Evolutionary conservation across 208 protist species (phyloP), one percentile per base, ranked within the genome.

Genomic region (Trypanosoma avium): DNA sequence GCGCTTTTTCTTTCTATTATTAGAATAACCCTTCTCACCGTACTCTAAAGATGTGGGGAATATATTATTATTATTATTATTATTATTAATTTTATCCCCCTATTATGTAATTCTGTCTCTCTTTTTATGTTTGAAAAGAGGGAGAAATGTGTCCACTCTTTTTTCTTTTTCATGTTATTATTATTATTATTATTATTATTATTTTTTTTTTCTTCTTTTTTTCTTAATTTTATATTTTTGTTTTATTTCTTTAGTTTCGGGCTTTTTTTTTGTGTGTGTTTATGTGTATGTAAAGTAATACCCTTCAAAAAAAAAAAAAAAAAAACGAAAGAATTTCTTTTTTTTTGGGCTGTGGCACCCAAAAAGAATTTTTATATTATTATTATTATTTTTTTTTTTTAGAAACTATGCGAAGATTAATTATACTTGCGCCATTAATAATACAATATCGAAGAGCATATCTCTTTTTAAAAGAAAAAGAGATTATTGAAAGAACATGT

Each of bases 401-500:
- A 33, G 13, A 59, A 15, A 7, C 19, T 2, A 61, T 61, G 59
- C 43, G 47, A 17, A 53, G 59, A 9, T 17, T 64, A 9, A 17
- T 46, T 6, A 22, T 32, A 26, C 35, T 33, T 13, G 0, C 40
- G 32, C 2, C 9, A 1, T 0, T 15, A 27, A 29, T n/a, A n/a
- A 21, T 43, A 13, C 24, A 52, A 27, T 36, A 61, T 24, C 38
- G 55, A 61, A 52, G 55, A 30, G 45, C 27, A 36, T 52, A 21
- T 46, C 21, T 40, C 13, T 61, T n/a, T 33, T 24, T 6, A 21
- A 43, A 40, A 9, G 19, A 33, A 35, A 30, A 2, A 13, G 19
- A 24, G 10, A 27, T 67, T 26, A n/a, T 73, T 30, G 50, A 36
- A n/a, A 35, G 6, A 0, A 69, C 75, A 24, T 90, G 84, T 42